These are phyloP conservation scores for Globisporangium megalacanthum DNA, from an alignment of 352 stramenopile species.

Conservation along the genomic window DNA sequence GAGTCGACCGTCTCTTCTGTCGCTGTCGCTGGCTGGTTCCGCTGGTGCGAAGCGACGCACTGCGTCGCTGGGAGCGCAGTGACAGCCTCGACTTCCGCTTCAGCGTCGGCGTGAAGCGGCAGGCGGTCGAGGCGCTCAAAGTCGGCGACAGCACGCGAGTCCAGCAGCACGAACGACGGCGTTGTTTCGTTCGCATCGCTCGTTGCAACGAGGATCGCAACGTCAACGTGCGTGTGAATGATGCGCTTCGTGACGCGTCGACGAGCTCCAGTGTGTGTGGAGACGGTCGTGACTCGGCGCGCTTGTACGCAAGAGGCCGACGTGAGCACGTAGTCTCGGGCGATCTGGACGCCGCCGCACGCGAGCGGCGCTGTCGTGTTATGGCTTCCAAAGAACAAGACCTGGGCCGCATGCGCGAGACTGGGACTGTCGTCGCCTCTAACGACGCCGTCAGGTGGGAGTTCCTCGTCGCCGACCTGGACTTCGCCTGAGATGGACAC, in stretches of 20 bases:
- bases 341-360: constrained; percentile 7
- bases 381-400: background rate
- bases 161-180: background rate
- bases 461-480: background rate
- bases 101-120: background rate
- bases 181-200: background rate
- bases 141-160: background rate
- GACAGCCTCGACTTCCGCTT: background rate
- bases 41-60: background rate
- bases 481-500: background rate
- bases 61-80: background rate
- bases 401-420: background rate
- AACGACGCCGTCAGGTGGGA: too few relatives aligned
- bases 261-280: background rate
- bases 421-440: background rate
- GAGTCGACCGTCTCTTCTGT: background rate
- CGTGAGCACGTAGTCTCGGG: constrained; percentile 9
- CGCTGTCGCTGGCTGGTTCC: background rate
- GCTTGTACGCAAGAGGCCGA: constrained; percentile 3
- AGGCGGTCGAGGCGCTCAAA: background rate
- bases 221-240: background rate
- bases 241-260: background rate
- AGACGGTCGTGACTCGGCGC: background rate
- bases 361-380: background rate
- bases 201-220: constrained; percentile 3